phyloP scores from a whole-genome alignment of 192 early-diverging fungal genomes.

The Backusella australiensis region DNA sequence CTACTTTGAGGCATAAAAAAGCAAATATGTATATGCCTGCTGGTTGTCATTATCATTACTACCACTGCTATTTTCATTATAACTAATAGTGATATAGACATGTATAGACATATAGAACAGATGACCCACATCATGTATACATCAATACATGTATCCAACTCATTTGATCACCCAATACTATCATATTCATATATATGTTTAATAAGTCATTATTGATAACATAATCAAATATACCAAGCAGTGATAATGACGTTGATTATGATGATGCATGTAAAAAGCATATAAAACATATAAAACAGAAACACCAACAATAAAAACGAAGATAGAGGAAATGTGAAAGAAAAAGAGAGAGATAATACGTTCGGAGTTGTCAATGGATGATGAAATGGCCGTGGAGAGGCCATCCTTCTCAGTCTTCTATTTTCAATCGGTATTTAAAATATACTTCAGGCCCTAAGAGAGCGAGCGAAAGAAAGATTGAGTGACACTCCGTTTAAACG shows the following conservation, averaged over 20 bases:
- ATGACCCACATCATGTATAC: neutral
- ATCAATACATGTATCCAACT: neutral
- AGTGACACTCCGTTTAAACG: constrained; percentile 2
- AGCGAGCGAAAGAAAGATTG: neutral
- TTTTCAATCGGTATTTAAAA: neutral
- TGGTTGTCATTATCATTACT: too few relatives aligned
- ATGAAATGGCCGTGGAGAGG: neutral
- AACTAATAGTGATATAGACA: too few relatives aligned
- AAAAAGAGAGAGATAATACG: neutral
- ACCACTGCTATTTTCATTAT: too few relatives aligned
- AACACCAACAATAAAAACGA: neutral
- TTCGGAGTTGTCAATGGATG: neutral
- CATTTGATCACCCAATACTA: neutral
- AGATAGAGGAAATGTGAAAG: neutral
- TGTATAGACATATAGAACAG: neutral
- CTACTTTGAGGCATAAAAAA: neutral
- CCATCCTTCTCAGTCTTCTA: neutral
- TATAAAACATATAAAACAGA: neutral
- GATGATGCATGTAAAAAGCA: neutral
- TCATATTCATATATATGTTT: neutral
- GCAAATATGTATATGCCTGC: too few relatives aligned
- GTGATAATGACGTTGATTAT: too few relatives aligned
- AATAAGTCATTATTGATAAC: neutral
- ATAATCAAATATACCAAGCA: neutral
- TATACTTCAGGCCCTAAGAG: neutral